Evolutionary conservation across 2,329 filamentous ascomycete species (phyloP).

Genomic region (Bipolaris zeicola): DNA sequence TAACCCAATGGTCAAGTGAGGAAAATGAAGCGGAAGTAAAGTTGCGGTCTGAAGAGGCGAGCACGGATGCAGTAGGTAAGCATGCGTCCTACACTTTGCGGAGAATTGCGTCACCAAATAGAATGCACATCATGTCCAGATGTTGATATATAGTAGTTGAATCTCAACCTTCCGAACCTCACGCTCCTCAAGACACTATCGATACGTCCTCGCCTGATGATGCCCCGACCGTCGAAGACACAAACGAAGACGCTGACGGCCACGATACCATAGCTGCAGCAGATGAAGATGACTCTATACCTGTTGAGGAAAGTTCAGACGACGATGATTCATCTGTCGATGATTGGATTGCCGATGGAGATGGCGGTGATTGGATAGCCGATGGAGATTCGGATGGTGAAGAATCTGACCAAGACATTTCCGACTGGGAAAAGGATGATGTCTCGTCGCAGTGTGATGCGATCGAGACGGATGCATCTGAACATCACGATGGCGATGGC

Average conservation of each 20-base stretch:
- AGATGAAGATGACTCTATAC: not conserved
- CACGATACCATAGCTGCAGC: not conserved
- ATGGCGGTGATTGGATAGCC: not conserved
- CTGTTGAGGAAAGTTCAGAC: not conserved
- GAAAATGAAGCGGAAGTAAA: conserved; percentile 3
- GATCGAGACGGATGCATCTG: conserved; percentile 11
- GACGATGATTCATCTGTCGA: not conserved
- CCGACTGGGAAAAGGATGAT: conserved; percentile 4
- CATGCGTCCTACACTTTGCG: not conserved
- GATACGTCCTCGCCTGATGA: not conserved
- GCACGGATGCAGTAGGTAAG: conserved; percentile 5
- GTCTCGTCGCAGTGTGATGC: conserved; percentile 4
- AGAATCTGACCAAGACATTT: not conserved
- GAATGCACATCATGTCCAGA: not conserved
- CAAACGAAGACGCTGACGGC: not conserved
- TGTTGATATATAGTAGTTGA: conserved; percentile 7
- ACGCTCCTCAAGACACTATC: not conserved
- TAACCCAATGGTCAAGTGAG: not conserved
- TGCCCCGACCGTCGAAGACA: not conserved
- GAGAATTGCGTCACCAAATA: too few relatives aligned
- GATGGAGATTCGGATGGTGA: not conserved
- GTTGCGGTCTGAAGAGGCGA: not conserved
- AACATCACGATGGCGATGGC: conserved; percentile 4
- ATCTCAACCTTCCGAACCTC: not conserved
- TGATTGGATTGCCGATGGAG: not conserved